A percentile compares a stretch with the other conserved stretches of the same genome.
Evolutionary conservation across 202 grass and related monocot species (phyloP).

Genomic region (Schoenoplectus triqueter): DNA sequence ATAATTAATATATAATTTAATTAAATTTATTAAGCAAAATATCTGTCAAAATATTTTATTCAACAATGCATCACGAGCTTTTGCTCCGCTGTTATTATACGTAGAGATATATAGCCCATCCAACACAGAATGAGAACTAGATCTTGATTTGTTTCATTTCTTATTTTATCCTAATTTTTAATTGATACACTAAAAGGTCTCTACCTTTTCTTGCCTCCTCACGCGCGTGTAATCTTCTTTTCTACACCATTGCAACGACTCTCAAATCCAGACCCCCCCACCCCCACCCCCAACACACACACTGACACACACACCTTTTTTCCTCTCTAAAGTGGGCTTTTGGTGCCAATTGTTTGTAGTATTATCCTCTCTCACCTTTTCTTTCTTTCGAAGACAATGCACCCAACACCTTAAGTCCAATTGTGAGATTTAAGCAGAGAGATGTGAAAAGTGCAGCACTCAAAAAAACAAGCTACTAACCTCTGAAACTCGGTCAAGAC

Average conservation of each 20-base stretch:
- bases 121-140: not conserved
- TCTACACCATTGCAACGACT: constrained; percentile 32
- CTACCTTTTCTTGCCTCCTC: constrained; percentile 39
- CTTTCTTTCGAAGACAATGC: constrained; percentile 32
- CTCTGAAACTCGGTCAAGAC: constrained; percentile 15
- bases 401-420: constrained; percentile 42
- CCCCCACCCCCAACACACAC: not conserved
- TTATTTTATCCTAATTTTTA: constrained; percentile 26
- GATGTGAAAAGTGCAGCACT: constrained; percentile 17
- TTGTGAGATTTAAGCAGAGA: constrained; percentile 26
- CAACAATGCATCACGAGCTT: constrained; percentile 5
- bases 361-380: constrained; percentile 35
- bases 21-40: not conserved
- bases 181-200: constrained; percentile 27
- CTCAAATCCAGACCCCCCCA: constrained; percentile 27
- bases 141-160: constrained; percentile 21
- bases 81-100: not conserved
- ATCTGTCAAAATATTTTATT: not conserved
- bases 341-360: constrained; percentile 45
- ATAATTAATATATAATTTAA: too few relatives aligned
- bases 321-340: constrained; percentile 37
- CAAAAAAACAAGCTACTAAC: constrained; percentile 11
- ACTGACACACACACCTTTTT: not conserved
- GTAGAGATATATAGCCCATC: constrained; percentile 30
- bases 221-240: constrained; percentile 35